Evolutionary conservation across 192 early-diverging fungal genomes (phyloP).

Genomic region (Bifiguratus adelaidae): DNA sequence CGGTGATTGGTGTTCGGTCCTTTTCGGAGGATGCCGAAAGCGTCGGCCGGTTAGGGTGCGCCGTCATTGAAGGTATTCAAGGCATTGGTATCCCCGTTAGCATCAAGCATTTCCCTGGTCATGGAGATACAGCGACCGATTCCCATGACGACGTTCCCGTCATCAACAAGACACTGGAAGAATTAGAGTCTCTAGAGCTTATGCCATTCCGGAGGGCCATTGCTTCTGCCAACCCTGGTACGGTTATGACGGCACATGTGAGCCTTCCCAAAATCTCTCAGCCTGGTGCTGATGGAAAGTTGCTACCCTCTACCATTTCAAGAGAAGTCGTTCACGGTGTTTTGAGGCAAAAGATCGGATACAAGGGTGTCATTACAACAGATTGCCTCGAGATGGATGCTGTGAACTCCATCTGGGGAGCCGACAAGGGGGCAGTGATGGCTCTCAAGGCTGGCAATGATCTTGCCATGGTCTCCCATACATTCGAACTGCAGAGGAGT

Average conservation of each 20-base stretch:
- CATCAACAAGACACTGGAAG: conserved; percentile 16
- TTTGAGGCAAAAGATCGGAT: conserved; percentile 12
- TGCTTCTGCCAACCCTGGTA: conserved; percentile 7
- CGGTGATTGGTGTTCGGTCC: conserved; percentile 26
- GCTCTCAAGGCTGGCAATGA: conserved; percentile 21
- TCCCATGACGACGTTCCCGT: conserved; percentile 24
- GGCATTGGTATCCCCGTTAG: conserved; percentile 11
- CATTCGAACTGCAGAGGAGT: conserved; percentile 9
- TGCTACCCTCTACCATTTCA: conserved; percentile 8
- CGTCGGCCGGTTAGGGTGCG: conserved; percentile 13
- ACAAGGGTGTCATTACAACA: conserved; percentile 20
- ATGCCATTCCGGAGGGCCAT: conserved; percentile 16
- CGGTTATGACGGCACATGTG: conserved; percentile 22
- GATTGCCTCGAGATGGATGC: conserved; percentile 30
- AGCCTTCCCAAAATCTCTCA: conserved; percentile 17
- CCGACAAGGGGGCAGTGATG: conserved; percentile 10
- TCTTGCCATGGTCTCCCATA: conserved; percentile 25
- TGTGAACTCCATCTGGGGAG: conserved; percentile 16
- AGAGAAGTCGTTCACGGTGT: conserved; percentile 17
- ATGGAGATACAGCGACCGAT: conserved; percentile 27
- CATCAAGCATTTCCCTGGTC: conserved; percentile 26
- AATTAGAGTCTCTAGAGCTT: conserved; percentile 17
- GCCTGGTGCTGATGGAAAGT: background rate
- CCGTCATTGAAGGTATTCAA: conserved; percentile 18
- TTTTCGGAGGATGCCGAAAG: conserved; percentile 20